Base-by-base conservation (phyloP, 805 yeast genomes). In the Diddensiella caesifluorescens region DNA sequence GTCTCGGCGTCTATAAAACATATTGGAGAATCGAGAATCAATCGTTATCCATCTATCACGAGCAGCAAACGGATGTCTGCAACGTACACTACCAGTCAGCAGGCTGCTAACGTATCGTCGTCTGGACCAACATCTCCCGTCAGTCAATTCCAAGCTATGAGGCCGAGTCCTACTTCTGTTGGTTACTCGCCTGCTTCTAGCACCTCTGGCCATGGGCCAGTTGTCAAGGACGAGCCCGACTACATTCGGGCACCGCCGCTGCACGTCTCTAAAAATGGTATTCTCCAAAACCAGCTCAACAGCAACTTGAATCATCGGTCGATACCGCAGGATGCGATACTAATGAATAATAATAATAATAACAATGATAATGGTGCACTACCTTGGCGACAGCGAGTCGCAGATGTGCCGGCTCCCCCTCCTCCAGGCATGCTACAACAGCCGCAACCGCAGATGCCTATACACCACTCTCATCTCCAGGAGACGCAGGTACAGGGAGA, bases 1-100 rank as follows among this genome's bases (percentile, higher is more conserved):
- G 74, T 78, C 77, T 67, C 70, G 50, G 81, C 83, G 5, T 79
- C 85, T 0, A 69, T 78, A 21, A 80, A 78, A 37, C 77, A 79
- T 51, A 60, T 79, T 51, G 74, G 75, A 42, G 75, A 77, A 43
- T 44, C 64, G 80, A 52, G 29, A 23, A 22, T 20, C 10, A n/a
- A 13, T 28, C 18, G 32, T 13, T 19, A n/a, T 28, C 32, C 32
- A 28, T 15, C 32, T 13, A 19, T 28, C 32, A 6, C 32, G 19
- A 13, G 32, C 32, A 6, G 32, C n/a, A n/a, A n/a, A n/a, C n/a
- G n/a, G n/a, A n/a, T n/a, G n/a, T n/a, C n/a, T n/a, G n/a, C 16
- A n/a, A 28, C 32, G 12, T 13, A 19, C 13, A 28, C 32, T 7
- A n/a, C 12, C 13, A 28, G 19, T n/a, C 18, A 28, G 32, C 32